Base-by-base conservation (phyloP, 441 rosid genomes). In the Arabidopsis hybrid region DNA sequence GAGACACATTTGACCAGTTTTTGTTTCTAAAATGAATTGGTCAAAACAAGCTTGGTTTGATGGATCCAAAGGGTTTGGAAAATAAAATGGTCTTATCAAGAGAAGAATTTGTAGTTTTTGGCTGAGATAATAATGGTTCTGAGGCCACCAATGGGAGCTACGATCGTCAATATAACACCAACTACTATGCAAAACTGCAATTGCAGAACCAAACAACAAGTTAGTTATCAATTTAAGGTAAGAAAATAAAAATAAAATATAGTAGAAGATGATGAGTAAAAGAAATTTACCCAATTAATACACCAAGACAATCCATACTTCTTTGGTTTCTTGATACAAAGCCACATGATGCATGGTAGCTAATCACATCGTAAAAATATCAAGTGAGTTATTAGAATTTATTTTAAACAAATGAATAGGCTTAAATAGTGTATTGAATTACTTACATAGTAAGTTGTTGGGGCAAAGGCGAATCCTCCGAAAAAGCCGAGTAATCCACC, bases 381-480 rank as follows among this genome's bases (percentile, higher is more conserved):
- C 13, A 53, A 59, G n/a, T n/a, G n/a, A n/a, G 3, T 5, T 36
- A 43, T 45, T 32, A 10, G 4, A 18, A 7, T 59, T 36, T 50
- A 3, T n/a, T 35, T n/a, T 2, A 60, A 1, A 31, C 8, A 53
- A 17, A 21, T 12, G 1, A 36, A 36, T 7, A 14, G 0, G 12
- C 6, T 3, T 14, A 29, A 17, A 39, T 59, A 57, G 10, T 45
- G 50, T 39, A 21, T 12, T 14, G n/a, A 32, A 8, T 42, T 55
- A 21, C 83, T 84, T 81, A 93, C 98, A 16, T 67, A 93, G 78
- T 88, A 93, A 38, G 94, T 81, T 35, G 94, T 88, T 16, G 96
- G 96, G 32, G 98, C 94, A 12, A 93, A 88, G 36, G 97, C 97
- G 63, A 91, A 85, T 65, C 98, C 98, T 83, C 97, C 98, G 2